Evolutionary conservation across 2,329 filamentous ascomycete genomes (phyloP).

Genomic region (Pseudomassariella vexata): DNA sequence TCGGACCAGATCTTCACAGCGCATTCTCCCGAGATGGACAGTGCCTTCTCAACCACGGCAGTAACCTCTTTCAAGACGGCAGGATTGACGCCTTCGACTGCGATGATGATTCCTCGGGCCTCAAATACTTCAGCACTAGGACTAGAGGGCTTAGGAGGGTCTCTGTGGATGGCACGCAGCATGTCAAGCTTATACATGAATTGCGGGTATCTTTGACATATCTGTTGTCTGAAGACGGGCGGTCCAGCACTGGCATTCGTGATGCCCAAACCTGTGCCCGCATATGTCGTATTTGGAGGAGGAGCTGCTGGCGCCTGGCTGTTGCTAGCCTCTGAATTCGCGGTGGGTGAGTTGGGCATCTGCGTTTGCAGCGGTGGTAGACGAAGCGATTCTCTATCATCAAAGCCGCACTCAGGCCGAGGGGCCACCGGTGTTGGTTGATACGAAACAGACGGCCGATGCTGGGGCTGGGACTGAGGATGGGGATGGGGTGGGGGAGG

Average conservation of each 20-base stretch:
- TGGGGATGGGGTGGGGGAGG: too few species aligned
- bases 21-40: conserved; percentile 41
- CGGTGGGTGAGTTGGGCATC: conserved; percentile 21
- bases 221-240: neutral
- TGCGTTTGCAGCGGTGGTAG: conserved; percentile 48
- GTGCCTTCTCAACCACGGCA: conserved; percentile 57
- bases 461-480: conserved; percentile 32
- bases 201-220: conserved; percentile 5
- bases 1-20: conserved; percentile 40
- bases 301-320: conserved; percentile 8
- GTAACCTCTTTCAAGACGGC: conserved; percentile 51
- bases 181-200: conserved; percentile 72
- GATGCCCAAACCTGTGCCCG: conserved; percentile 13
- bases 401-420: conserved; percentile 30
- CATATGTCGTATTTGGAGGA: conserved; percentile 1
- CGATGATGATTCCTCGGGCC: conserved; percentile 72
- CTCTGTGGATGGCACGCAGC: conserved; percentile 69
- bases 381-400: conserved; percentile 48
- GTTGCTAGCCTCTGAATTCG: conserved; percentile 12
- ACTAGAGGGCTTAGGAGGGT: conserved; percentile 46
- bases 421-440: conserved; percentile 16
- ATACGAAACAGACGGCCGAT: conserved; percentile 31
- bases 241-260: conserved; percentile 8
- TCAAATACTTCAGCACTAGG: conserved; percentile 26
- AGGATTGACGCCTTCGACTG: conserved; percentile 68